Percentiles rank a stretch among this genome's conserved stretches.
These are phyloP conservation scores for Senna siamea DNA, from an alignment of 306 rosid species.

Conservation along the genomic window DNA sequence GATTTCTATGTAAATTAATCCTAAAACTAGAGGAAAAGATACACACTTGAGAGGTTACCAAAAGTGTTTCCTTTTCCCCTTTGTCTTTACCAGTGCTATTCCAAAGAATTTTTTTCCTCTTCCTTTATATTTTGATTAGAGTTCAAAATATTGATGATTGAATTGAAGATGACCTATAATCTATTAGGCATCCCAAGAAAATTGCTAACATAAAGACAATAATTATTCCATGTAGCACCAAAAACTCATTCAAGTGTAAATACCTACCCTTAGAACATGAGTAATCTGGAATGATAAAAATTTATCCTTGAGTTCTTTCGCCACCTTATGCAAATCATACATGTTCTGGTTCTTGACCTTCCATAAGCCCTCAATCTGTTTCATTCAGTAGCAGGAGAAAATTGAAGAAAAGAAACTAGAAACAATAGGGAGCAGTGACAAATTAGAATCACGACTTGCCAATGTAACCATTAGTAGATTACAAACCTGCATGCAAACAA, in stretches of 20 bases:
- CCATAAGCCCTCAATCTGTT: slow-evolving; percentile 90
- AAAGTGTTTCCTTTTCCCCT: slow-evolving; percentile 13
- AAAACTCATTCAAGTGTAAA: slow-evolving; percentile 33
- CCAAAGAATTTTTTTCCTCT: slow-evolving; percentile 5
- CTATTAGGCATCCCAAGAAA: not conserved
- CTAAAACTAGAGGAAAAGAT: not conserved
- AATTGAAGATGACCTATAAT: not conserved
- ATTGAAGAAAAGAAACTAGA: slow-evolving; percentile 29
- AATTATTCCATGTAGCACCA: slow-evolving; percentile 13
- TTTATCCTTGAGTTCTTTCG: slow-evolving; percentile 66
- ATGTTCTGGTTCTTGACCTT: slow-evolving; percentile 70
- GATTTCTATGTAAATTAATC: slow-evolving; percentile 9
- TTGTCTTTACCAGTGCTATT: not conserved
- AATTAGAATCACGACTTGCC: slow-evolving; percentile 18
- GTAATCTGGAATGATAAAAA: slow-evolving; percentile 74
- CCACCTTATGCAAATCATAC: slow-evolving; percentile 63
- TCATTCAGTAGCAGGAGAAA: slow-evolving; percentile 39
- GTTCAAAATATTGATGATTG: not conserved
- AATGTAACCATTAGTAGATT: slow-evolving; percentile 8
- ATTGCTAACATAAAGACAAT: slow-evolving; percentile 15
- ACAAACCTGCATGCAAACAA: slow-evolving; percentile 94
- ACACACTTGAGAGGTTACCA: slow-evolving; percentile 4
- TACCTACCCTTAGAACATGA: slow-evolving; percentile 89
- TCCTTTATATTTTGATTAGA: not conserved
- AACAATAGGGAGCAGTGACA: slow-evolving; percentile 11